Evolutionary conservation across 2,329 filamentous ascomycete species (phyloP), one percentile per base, ranked within the genome.

Genomic region (Neonectria neomacrospora): DNA sequence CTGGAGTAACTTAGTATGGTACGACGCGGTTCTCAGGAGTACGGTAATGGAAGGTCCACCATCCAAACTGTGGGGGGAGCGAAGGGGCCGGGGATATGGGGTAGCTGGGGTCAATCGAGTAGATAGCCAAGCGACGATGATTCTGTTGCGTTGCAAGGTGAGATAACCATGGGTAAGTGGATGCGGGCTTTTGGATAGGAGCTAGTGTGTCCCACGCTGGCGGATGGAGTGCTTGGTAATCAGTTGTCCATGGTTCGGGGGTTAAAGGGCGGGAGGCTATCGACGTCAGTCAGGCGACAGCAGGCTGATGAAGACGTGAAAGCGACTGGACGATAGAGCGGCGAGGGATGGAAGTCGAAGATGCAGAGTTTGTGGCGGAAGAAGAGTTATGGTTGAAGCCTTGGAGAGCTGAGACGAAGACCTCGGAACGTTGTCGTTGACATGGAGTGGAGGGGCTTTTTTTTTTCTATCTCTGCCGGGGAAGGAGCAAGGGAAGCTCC

Each of bases 171-270:
- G 48, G 42, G 50, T 34, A 52, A 66, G 48, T 47, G 9, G 48
- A 54, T 65, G 64, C 58, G 61, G 47, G 50, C 58, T 64, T 65
- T 54, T 61, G 63, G 56, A 61, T 50, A 50, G 41, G 42, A 52
- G 57, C 53, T 72, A 70, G 63, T 64, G 61, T 50, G 67, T 67
- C 54, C 54, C 47, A 39, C 30, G 55, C 26, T 53, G 34, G 34
- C 34, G 14, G 34, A 37, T 37, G 53, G 53, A 56, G 58, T 56
- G 66, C 65, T 66, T 68, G 58, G 67, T 70, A 71, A 69, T 64
- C 63, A 70, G 55, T 48, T 61, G 66, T 66, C 28, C 41, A 54
- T 28, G 48, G 53, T 55, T 50, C 39, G 44, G 56, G 53, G 16
- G 34, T 37, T 37, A 6, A 37, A 37, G 18, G 14, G 28, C 20